Percentiles rank a stretch among this genome's conserved stretches.
These are phyloP conservation scores for Trametes cubensis DNA, from an alignment of 768 basidiomycete genomes.

Conservation along the genomic window DNA sequence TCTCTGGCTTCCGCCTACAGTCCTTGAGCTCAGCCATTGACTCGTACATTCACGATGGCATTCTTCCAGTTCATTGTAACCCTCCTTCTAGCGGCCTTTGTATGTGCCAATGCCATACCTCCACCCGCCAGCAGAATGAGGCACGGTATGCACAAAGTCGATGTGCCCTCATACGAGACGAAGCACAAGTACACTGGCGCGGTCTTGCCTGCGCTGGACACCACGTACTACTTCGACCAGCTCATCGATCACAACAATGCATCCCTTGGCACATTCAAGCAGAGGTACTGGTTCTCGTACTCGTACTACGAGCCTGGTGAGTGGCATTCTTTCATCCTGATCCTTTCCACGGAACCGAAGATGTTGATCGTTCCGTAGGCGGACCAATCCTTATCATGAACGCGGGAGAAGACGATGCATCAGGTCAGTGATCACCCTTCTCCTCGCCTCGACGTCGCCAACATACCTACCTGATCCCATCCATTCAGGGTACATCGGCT, in stretches of 20 bases:
- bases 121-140: too few relatives aligned
- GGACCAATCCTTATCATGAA: conserved; percentile 68
- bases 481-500: conserved; percentile 40
- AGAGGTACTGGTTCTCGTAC: conserved; percentile 72
- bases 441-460: conserved; percentile 34
- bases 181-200: too few relatives aligned
- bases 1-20: too few relatives aligned
- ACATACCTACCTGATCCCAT: not conserved
- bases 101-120: too few relatives aligned
- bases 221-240: conserved; percentile 57
- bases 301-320: conserved; percentile 58
- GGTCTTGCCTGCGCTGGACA: conserved; percentile 34
- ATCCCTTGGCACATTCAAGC: conserved; percentile 75
- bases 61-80: too few relatives aligned
- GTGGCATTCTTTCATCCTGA: not conserved
- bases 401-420: conserved; percentile 64
- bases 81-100: too few relatives aligned
- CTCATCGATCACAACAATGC: conserved; percentile 57
- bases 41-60: too few relatives aligned
- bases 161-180: too few relatives aligned
- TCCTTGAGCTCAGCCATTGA: too few relatives aligned
- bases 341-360: not conserved
- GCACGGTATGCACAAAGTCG: too few relatives aligned
- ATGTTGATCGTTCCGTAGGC: conserved; percentile 23
- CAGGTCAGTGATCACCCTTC: too few relatives aligned